Evolutionary conservation across 129 eudicot genomes (phyloP).

Genomic region (Chrysanthemum seticuspe): DNA sequence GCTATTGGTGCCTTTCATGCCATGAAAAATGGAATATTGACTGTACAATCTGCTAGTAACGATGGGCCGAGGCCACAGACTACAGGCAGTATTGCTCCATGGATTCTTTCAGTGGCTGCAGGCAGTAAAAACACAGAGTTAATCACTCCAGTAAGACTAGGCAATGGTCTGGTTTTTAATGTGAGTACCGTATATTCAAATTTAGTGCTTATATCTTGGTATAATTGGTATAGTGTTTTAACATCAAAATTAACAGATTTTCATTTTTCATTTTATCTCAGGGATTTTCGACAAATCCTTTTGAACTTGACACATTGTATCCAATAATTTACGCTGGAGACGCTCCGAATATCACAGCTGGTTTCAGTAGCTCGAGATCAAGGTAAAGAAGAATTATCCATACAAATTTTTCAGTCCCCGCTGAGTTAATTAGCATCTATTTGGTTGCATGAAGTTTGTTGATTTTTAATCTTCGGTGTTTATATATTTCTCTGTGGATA

Average conservation of each 20-base stretch:
- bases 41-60: slow-evolving; percentile 10
- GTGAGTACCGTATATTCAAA: not conserved
- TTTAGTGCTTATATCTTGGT: not conserved
- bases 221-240: not conserved
- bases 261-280: slow-evolving; percentile 2
- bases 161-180: slow-evolving; percentile 1
- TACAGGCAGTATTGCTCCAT: not conserved
- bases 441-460: not conserved
- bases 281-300: slow-evolving; percentile 47
- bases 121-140: not conserved
- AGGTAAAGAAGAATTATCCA: slow-evolving; percentile 19
- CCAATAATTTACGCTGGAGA: slow-evolving; percentile 54
- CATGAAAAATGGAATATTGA: slow-evolving; percentile 8
- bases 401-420: not conserved
- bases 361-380: slow-evolving; percentile 28
- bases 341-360: slow-evolving; percentile 40
- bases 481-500: not conserved
- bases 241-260: not conserved
- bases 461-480: not conserved
- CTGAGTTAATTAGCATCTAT: not conserved
- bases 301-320: slow-evolving; percentile 25
- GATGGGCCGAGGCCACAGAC: not conserved
- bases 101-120: slow-evolving; percentile 13
- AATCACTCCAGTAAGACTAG: slow-evolving; percentile 6
- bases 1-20: slow-evolving; percentile 2